Evolutionary conservation across 306 rosid genomes (phyloP).

Genomic region (Delonix regia): DNA sequence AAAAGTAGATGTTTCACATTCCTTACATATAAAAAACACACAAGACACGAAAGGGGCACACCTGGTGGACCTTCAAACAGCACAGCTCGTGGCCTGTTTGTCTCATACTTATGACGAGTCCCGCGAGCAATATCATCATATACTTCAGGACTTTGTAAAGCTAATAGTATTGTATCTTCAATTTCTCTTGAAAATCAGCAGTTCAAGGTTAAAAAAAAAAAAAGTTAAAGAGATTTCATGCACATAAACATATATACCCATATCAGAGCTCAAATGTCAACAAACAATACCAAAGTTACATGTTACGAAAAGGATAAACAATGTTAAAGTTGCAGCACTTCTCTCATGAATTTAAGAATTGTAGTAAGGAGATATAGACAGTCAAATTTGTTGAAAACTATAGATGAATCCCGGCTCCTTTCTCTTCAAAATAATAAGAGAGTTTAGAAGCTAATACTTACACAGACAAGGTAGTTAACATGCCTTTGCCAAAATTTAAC

Average conservation of each 20-base stretch:
- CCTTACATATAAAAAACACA: neutral
- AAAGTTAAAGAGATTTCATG: constrained; percentile 16
- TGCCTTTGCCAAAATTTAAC: constrained; percentile 12
- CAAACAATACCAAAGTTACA: constrained; percentile 8
- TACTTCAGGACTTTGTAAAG: constrained; percentile 81
- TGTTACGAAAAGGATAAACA: constrained; percentile 16
- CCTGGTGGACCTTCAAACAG: constrained; percentile 99
- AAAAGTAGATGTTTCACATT: constrained; percentile 19
- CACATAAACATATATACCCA: constrained; percentile 7
- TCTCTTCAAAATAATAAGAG: neutral
- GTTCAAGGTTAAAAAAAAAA: constrained; percentile 27
- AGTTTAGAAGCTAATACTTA: constrained; percentile 18
- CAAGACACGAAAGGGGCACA: constrained; percentile 30
- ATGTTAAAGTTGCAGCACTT: neutral
- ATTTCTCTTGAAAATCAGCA: constrained; percentile 60
- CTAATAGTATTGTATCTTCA: constrained; percentile 84
- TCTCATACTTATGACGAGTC: constrained; percentile 82
- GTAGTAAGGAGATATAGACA: neutral
- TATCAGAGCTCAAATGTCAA: neutral
- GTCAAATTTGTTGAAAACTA: constrained; percentile 24
- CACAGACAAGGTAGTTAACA: neutral
- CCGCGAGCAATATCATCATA: constrained; percentile 88
- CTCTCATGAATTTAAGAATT: neutral
- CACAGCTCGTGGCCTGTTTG: constrained; percentile 92
- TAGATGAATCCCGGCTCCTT: neutral